Base-by-base conservation (phyloP, 2,329 filamentous ascomycete genomes). In the Neopestalotiopsis sp. region DNA sequence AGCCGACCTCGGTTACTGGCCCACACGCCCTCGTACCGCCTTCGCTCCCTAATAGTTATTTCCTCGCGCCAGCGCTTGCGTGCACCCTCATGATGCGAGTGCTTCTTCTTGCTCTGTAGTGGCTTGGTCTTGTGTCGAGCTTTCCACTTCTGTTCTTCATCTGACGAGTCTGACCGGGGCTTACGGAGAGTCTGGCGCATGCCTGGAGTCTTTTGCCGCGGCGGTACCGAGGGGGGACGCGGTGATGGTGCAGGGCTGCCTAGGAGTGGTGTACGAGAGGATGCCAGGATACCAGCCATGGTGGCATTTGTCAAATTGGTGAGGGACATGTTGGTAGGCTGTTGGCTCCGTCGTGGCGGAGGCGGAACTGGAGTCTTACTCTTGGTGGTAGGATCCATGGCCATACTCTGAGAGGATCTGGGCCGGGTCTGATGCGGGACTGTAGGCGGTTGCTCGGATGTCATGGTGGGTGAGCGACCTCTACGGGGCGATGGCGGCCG, bases 1-100 rank as follows among this genome's bases (percentile, higher is more conserved):
- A 88, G 80, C 0, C 89, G 69, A 0, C 93, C 93, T 63, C 90
- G 89, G 74, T 96, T 96, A 57, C 92, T 93, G 1, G 93, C 93
- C 92, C 93, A 96, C 1, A 96, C 88, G 2, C 92, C 93, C 78
- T 95, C 93, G 78, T 96, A 96, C 1, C 93, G 86, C 75, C 92
- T 92, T n/a, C 92, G 84, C 76, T 96, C 92, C 4, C 89, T 84
- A 62, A 89, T 86, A 0, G 91, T 93, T 57, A 96, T 88, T 70
- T 89, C 85, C 72, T 95, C 92, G 57, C 92, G 88, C 93, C 93
- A 96, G 6, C 92, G 88, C 75, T 89, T 91, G 20, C 93, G 87
- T 4, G 91, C 87, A 0, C 91, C 93, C 77, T 95, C 93, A 74
- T 93, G 90, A 75, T 96, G 93, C 1, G 90, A 87, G 77, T 95